Evolutionary conservation across 2,329 filamentous ascomycete genomes (phyloP), one percentile per base, ranked within the genome.

Genomic region (Xylaria sp.): DNA sequence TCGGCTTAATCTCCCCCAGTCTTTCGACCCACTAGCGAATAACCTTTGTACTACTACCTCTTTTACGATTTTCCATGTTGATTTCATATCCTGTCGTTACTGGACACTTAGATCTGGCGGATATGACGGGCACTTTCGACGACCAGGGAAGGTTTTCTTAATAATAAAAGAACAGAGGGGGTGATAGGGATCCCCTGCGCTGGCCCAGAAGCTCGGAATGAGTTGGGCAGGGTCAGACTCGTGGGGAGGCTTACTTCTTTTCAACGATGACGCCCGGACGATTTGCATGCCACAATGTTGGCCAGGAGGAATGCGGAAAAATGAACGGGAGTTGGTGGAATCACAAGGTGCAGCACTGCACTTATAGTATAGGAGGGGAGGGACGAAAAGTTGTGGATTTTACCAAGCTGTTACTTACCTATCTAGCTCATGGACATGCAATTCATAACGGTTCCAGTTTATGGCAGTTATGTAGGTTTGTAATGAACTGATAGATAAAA

Each of bases 1-100:
- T 36, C 49, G 20, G 42, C 57, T 33, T 39, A 22, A 45, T 27
- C 25, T 15, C 44, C 17, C 58, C 55, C 50, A 15, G 38, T 61
- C 53, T 42, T 51, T 60, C 31, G 15, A 61, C 36, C 51, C 61
- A 57, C 17, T 38, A 59, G 57, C 61, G 57, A 67, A 61, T 66
- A 66, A 62, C 65, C 57, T 57, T 61, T 75, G 73, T 75, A 75
- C 67, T 51, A 75, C 42, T 73, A 75, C 59, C n/a, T 61, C 55
- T 61, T 62, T 70, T 67, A 72, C 63, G 72, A 72, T 33, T 73
- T 72, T 69, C 63, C 66, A 67, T 50, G 38, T 56, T 66, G 44
- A 51, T 65, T 70, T 64, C 61, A 27, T 36, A 55, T 72, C 51
- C 65, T 54, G 51, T 68, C 57, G 53, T 66, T 45, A 45, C 59